Conservation (phyloP, 495 filamentous ascomycete genomes). For the Aspergillus carlsbadensis region DNA sequence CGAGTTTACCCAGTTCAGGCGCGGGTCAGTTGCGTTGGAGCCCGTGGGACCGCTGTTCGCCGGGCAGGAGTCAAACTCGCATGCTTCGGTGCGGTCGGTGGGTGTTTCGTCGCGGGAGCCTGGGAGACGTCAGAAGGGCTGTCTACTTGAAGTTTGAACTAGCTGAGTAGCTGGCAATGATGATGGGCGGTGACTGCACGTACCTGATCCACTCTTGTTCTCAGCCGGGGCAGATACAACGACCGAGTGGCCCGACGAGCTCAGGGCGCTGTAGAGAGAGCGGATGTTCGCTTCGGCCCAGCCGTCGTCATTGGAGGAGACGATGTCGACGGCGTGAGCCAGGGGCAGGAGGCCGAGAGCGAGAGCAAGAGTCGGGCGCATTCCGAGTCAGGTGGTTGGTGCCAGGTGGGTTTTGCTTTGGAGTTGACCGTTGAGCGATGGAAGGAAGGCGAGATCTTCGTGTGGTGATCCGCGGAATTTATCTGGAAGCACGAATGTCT, state of each 20-base stretch:
- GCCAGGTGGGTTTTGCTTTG: neutral
- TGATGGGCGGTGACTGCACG: no score
- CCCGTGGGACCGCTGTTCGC: constrained; percentile 53
- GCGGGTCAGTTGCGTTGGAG: constrained; percentile 52
- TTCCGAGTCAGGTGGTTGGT: constrained; percentile 6
- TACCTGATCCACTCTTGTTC: constrained; percentile 62
- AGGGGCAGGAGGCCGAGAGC: constrained; percentile 18
- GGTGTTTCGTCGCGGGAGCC: constrained; percentile 55
- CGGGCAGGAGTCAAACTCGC: constrained; percentile 60
- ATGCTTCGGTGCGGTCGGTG: constrained; percentile 39
- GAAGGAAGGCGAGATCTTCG: neutral
- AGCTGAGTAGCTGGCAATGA: no score
- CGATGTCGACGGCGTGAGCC: constrained; percentile 49
- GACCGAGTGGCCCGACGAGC: constrained; percentile 52
- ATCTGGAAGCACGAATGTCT: neutral
- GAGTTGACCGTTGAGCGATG: neutral
- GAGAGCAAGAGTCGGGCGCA: constrained; percentile 15
- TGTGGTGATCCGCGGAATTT: neutral
- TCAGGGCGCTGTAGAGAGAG: constrained; percentile 51
- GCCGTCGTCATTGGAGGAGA: constrained; percentile 70
- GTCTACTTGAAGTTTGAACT: no score
- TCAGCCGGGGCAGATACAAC: constrained; percentile 64
- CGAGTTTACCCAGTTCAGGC: constrained; percentile 69
- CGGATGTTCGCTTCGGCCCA: constrained; percentile 69
- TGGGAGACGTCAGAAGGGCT: neutral